Evolutionary conservation across 495 filamentous ascomycete species (phyloP).

Genomic region (Xylaria palmicola): DNA sequence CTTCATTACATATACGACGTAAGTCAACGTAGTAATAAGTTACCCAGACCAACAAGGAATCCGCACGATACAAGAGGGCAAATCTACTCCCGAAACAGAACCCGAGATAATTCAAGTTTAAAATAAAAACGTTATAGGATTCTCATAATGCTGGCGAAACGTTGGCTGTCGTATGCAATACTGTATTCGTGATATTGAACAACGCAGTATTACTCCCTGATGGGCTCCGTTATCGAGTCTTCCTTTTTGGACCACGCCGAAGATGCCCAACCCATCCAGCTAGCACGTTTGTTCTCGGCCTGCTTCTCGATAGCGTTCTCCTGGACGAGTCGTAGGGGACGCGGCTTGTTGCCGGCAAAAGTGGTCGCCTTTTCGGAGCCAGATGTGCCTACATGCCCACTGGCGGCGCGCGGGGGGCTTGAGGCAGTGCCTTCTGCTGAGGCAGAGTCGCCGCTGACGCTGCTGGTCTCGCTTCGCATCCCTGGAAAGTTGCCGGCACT

Average conservation of each 20-base stretch:
- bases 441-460: constrained; percentile 59
- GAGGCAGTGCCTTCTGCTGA: constrained; percentile 54
- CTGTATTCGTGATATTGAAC: neutral
- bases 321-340: constrained; percentile 85
- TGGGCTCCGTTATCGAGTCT: constrained; percentile 26
- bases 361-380: constrained; percentile 62
- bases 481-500: constrained; percentile 56
- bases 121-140: neutral
- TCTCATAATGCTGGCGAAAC: neutral
- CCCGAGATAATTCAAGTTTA: neutral
- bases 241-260: constrained; percentile 44
- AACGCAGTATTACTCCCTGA: constrained; percentile 3
- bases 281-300: constrained; percentile 48
- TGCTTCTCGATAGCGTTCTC: constrained; percentile 47
- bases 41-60: constrained; percentile 10
- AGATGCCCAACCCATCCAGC: constrained; percentile 58
- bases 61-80: constrained; percentile 9
- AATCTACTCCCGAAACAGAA: neutral
- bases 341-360: constrained; percentile 69
- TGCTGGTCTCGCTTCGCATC: constrained; percentile 58
- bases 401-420: constrained; percentile 51
- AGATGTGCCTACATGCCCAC: constrained; percentile 55
- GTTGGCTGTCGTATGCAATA: neutral
- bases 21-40: neutral
- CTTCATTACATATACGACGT: constrained; percentile 3